Evolutionary conservation across 306 rosid species (phyloP).

Genomic region (Prunus fruticosa): DNA sequence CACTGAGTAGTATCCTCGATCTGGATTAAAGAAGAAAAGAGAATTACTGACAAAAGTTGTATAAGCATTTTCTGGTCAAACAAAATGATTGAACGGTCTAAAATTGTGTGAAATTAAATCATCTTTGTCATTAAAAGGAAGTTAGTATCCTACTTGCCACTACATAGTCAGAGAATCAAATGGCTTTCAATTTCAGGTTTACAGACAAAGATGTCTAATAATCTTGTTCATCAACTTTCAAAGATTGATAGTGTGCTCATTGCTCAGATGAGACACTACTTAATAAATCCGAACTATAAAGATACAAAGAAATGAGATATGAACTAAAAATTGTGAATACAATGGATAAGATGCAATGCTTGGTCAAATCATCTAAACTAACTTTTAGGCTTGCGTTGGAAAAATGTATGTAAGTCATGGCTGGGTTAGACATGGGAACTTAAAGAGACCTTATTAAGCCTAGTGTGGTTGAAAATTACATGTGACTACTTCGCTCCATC

Average conservation of each 20-base stretch:
- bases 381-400: not conserved
- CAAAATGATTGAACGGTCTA: not conserved
- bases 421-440: not conserved
- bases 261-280: not conserved
- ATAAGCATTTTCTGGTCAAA: not conserved
- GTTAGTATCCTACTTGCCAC: not conserved
- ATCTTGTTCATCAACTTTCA: not conserved
- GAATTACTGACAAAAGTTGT: not conserved
- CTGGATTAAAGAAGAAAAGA: slow-evolving; percentile 16
- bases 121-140: not conserved
- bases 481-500: not conserved
- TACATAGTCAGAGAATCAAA: not conserved
- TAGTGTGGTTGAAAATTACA: not conserved
- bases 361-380: not conserved
- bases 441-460: not conserved
- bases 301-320: not conserved
- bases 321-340: not conserved
- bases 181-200: not conserved
- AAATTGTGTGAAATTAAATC: not conserved
- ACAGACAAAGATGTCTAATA: not conserved
- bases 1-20: slow-evolving; percentile 76
- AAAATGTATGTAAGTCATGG: not conserved
- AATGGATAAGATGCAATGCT: not conserved
- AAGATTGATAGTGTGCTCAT: not conserved
- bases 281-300: not conserved